A percentile compares a stretch with the other conserved stretches of the same genome.
Evolutionary conservation across 169 alveolate species (phyloP).

Genomic region (Plasmodium reichenowi): DNA sequence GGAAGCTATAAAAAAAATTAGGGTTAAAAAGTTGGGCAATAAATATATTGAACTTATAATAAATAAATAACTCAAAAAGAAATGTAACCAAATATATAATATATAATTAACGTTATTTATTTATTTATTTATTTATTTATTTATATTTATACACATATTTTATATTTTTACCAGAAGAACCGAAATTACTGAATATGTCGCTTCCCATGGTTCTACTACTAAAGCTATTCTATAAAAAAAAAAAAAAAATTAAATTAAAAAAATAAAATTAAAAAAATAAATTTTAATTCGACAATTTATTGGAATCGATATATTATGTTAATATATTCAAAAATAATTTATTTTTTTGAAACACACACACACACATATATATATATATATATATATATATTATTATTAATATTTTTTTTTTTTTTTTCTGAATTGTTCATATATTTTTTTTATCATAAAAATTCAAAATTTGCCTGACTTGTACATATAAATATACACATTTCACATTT

Average conservation of each 20-base stretch:
- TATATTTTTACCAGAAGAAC: conserved; percentile 6
- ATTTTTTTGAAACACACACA: neutral
- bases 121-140: too few relatives aligned
- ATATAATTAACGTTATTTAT: neutral
- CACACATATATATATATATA: neutral
- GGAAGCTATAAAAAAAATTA: conserved; percentile 5
- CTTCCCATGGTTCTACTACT: conserved; percentile 25
- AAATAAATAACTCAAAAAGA: neutral
- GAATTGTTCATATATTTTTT: too few relatives aligned
- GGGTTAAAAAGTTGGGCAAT: neutral
- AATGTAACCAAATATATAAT: conserved; percentile 3
- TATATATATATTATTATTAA: neutral
- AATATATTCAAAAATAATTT: neutral
- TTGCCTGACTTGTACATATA: neutral
- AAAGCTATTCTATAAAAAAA: conserved; percentile 11
- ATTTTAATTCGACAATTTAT: too few relatives aligned
- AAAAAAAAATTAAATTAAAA: conserved; percentile 1
- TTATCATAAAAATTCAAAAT: too few relatives aligned
- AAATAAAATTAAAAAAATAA: neutral
- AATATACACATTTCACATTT: neutral
- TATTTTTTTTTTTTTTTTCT: neutral
- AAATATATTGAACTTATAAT: neutral
- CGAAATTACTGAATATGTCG: conserved; percentile 24
- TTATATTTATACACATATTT: too few relatives aligned
- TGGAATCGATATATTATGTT: neutral